phyloP scores from a whole-genome alignment of 1,284 basidiomycete genomes.

The Trichosporon sp. region DNA sequence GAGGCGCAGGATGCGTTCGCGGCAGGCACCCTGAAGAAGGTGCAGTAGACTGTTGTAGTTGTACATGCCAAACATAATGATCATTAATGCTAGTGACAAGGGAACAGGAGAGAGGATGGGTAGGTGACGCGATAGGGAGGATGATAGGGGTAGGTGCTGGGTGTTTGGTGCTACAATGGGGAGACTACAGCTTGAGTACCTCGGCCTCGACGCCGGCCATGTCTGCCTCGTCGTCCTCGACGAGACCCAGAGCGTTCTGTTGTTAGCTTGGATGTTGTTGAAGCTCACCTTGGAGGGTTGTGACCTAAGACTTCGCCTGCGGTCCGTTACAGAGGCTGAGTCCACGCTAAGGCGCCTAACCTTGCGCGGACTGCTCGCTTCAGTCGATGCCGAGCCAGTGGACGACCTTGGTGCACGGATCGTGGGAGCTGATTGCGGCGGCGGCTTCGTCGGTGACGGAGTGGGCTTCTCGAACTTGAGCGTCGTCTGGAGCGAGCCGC shows the following conservation, averaged over 20 bases:
- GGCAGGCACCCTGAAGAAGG: not conserved
- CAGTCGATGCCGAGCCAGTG: not conserved
- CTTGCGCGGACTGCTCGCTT: not conserved
- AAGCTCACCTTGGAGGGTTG: not conserved
- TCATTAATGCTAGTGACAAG: not conserved
- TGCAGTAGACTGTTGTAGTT: not conserved
- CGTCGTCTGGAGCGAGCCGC: not conserved
- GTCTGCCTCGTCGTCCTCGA: not conserved
- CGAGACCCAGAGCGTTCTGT: not conserved
- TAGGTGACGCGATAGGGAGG: not conserved
- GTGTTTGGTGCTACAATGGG: not conserved
- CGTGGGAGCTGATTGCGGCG: not conserved
- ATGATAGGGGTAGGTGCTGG: not conserved
- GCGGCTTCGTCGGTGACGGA: not conserved
- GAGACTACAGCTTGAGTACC: not conserved
- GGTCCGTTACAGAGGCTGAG: not conserved
- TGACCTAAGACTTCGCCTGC: not conserved
- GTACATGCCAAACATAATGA: not conserved
- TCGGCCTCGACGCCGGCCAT: constrained; percentile 3
- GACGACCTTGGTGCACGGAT: not conserved
- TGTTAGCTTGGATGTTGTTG: not conserved
- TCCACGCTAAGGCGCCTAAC: not conserved
- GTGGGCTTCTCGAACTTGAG: not conserved
- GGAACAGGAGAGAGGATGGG: not conserved
- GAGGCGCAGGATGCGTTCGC: not conserved